Conservation (phyloP, 345 rosid species). For the Lepidium aucheri region DNA sequence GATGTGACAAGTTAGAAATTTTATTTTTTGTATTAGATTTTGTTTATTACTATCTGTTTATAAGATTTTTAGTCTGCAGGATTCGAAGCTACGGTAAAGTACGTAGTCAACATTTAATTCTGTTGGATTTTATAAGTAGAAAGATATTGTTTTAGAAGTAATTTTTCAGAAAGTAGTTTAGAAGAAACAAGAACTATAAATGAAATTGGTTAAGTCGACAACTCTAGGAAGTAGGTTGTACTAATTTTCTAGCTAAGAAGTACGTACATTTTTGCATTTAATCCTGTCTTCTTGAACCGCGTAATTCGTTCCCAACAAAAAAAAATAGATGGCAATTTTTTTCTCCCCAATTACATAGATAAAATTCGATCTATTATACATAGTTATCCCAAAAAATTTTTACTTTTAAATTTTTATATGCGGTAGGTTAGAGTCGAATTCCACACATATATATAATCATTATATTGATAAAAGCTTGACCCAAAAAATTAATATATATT, state of each 20-base stretch:
- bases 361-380: no score
- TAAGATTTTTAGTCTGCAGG: not conserved
- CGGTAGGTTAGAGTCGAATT: no score
- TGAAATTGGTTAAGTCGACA: conserved; percentile 23
- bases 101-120: not conserved
- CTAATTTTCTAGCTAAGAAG: not conserved
- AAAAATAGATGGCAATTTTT: no score
- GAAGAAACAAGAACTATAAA: not conserved
- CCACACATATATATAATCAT: no score
- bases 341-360: no score
- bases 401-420: no score
- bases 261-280: not conserved
- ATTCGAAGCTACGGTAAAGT: conserved; percentile 2
- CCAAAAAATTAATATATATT: no score
- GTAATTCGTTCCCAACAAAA: not conserved
- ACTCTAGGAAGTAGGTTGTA: not conserved
- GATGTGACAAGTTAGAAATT: conserved; percentile 17
- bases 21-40: not conserved
- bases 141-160: not conserved
- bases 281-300: not conserved
- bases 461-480: no score
- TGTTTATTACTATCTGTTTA: not conserved
- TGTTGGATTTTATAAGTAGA: not conserved
- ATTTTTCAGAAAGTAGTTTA: not conserved
- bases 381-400: no score